These are phyloP conservation scores for Vanrija humicola DNA, from an alignment of 1,284 basidiomycete genomes.

Conservation along the genomic window DNA sequence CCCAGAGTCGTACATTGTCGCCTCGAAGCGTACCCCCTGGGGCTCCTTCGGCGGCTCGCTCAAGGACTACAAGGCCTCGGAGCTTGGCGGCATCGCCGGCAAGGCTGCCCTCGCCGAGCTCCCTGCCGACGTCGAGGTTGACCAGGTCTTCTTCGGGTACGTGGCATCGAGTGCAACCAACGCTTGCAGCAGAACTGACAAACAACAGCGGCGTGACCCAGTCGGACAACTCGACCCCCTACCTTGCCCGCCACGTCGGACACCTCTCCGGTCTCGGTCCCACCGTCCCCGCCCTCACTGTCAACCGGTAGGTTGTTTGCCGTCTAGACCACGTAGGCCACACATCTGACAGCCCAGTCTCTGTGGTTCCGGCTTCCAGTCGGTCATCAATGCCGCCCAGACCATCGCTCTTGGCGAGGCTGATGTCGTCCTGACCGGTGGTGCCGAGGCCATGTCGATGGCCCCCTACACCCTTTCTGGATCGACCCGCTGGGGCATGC, in stretches of 20 bases:
- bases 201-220: slow-evolving; percentile 47
- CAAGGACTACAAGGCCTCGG: slow-evolving; percentile 49
- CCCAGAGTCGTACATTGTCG: slow-evolving; percentile 41
- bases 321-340: not conserved
- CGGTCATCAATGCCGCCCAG: slow-evolving; percentile 55
- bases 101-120: slow-evolving; percentile 55
- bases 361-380: slow-evolving; percentile 57
- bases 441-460: slow-evolving; percentile 56
- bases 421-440: slow-evolving; percentile 55
- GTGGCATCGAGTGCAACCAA: slow-evolving; percentile 4
- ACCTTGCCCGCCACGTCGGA: slow-evolving; percentile 56
- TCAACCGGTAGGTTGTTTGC: slow-evolving; percentile 49
- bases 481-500: slow-evolving; percentile 43
- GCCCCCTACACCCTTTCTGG: slow-evolving; percentile 53
- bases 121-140: slow-evolving; percentile 49
- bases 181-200: not conserved
- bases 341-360: slow-evolving; percentile 36
- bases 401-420: slow-evolving; percentile 55
- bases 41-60: slow-evolving; percentile 56
- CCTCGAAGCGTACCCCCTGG: slow-evolving; percentile 54
- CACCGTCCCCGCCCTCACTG: slow-evolving; percentile 54
- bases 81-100: slow-evolving; percentile 54
- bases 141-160: slow-evolving; percentile 53
- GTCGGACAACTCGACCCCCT: slow-evolving; percentile 53
- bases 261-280: slow-evolving; percentile 54